A percentile compares a stretch with the other conserved stretches of the same genome.
phyloP scores from a whole-genome alignment of 2,329 filamentous ascomycete genomes.

The Rhinocladiella similis region DNA sequence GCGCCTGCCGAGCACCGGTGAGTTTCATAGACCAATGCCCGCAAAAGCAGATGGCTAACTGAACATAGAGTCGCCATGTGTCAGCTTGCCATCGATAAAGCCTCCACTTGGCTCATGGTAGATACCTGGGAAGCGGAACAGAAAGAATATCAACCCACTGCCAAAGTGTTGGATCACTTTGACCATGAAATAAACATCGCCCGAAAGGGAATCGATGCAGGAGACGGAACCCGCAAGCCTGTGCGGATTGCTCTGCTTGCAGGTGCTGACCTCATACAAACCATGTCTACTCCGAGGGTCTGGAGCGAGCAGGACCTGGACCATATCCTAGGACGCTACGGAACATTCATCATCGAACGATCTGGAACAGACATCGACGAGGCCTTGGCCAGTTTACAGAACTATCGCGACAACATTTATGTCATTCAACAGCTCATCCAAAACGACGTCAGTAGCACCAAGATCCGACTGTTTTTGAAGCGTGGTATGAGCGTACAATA shows the following conservation, averaged over 20 bases:
- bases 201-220: constrained; percentile 69
- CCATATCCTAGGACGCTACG: constrained; percentile 81
- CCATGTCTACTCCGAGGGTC: constrained; percentile 68
- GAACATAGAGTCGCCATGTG: constrained; percentile 73
- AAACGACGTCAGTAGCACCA: constrained; percentile 78
- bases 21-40: constrained; percentile 14
- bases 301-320: constrained; percentile 85
- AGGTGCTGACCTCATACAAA: constrained; percentile 73
- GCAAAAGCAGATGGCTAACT: constrained; percentile 6
- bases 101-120: constrained; percentile 79
- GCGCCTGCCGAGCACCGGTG: constrained; percentile 70
- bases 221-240: constrained; percentile 65
- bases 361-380: constrained; percentile 86
- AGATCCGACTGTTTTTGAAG: constrained; percentile 78
- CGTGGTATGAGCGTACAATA: constrained; percentile 82
- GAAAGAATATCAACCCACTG: constrained; percentile 82
- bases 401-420: constrained; percentile 82
- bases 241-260: constrained; percentile 79
- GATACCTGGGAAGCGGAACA: constrained; percentile 88
- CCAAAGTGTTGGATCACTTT: constrained; percentile 86
- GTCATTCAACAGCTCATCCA: constrained; percentile 87
- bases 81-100: constrained; percentile 72
- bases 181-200: constrained; percentile 84
- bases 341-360: constrained; percentile 83
- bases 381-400: constrained; percentile 75